Conservation (phyloP, 23 red algal species). For the Gracilaria caudata region DNA sequence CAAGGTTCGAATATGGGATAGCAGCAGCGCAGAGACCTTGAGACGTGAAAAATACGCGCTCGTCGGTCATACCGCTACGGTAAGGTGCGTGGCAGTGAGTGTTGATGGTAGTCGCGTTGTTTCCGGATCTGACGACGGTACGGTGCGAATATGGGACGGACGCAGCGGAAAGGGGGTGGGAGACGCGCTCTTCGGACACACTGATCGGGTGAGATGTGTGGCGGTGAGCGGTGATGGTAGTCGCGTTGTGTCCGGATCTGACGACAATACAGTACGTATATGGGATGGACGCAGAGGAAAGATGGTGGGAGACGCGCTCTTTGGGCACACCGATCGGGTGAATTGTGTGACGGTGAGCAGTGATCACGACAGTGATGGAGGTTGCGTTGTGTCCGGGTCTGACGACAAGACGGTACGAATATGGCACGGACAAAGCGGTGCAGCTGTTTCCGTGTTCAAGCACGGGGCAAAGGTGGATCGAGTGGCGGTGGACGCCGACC, state of each 20-base stretch:
- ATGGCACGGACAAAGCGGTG: background rate
- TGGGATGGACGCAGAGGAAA: background rate
- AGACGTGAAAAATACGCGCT: no score
- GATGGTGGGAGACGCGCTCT: background rate
- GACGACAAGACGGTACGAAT: background rate
- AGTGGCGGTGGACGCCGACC: background rate
- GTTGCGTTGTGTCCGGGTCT: background rate
- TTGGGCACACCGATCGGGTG: no score
- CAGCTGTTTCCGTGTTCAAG: no score
- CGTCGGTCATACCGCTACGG: no score
- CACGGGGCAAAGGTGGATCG: background rate
- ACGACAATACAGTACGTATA: background rate
- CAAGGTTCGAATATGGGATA: no score
- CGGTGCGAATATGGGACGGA: no score
- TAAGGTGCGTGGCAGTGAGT: no score
- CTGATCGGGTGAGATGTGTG: constrained; percentile 16
- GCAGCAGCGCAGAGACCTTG: no score
- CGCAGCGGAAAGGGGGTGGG: background rate
- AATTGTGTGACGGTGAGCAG: no score
- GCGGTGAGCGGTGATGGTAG: background rate
- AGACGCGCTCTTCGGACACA: background rate
- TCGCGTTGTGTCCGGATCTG: background rate
- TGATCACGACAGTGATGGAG: background rate
- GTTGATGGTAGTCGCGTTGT: no score
- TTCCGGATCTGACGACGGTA: no score